Evolutionary conservation across 1,284 basidiomycete species (phyloP).

Genomic region (Sanghuangporus weigelae): DNA sequence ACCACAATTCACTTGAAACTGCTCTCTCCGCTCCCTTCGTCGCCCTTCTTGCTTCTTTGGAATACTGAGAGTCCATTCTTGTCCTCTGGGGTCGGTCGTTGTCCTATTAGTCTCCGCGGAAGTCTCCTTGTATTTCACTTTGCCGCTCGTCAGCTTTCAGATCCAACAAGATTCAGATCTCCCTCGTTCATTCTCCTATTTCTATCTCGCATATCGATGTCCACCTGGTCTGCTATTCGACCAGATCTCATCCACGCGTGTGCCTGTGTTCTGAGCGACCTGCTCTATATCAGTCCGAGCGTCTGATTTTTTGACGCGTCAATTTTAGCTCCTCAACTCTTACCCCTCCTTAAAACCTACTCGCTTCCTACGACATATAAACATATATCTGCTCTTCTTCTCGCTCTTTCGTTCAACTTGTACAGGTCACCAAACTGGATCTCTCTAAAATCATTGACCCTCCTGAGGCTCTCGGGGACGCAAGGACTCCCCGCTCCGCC

Average conservation of each 20-base stretch:
- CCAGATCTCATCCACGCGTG: neutral
- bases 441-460: slow-evolving; percentile 17
- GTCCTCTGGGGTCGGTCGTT: neutral
- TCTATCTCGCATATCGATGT: neutral
- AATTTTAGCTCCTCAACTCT: neutral
- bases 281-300: neutral
- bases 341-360: neutral
- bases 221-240: neutral
- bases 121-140: neutral
- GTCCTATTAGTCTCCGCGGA: neutral
- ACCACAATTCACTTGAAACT: neutral
- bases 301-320: neutral
- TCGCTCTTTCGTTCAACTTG: neutral
- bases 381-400: neutral
- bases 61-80: neutral
- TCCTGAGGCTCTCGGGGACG: slow-evolving; percentile 3
- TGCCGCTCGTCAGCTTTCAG: neutral
- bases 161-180: slow-evolving; percentile 1
- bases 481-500: neutral
- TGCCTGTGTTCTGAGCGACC: neutral
- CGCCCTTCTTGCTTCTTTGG: neutral
- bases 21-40: neutral
- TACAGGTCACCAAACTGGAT: slow-evolving; percentile 14
- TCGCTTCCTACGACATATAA: neutral
- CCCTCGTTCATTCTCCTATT: neutral